These are phyloP conservation scores for Leccinum angustisporum DNA, from an alignment of 1,284 basidiomycete species.

Conservation along the genomic window DNA sequence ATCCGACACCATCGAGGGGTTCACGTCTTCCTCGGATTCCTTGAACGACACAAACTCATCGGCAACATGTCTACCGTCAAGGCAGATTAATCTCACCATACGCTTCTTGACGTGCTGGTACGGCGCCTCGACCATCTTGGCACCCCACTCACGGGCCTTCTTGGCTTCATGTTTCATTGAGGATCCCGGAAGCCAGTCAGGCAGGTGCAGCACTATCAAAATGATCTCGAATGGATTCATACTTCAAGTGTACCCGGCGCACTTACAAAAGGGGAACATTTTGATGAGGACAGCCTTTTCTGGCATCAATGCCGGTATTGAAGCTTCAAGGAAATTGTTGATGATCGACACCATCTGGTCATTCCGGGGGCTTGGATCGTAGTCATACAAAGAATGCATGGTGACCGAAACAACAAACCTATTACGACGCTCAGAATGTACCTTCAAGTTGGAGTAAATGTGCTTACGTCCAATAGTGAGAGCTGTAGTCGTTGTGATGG, in stretches of 20 bases:
- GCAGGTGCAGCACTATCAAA: constrained; percentile 19
- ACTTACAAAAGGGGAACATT: constrained; percentile 27
- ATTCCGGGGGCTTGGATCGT: constrained; percentile 25
- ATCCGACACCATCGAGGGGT: constrained; percentile 23
- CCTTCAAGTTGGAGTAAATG: neutral
- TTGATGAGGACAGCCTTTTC: constrained; percentile 20
- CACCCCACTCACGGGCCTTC: constrained; percentile 11
- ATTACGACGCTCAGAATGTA: neutral
- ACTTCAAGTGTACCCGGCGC: too few species aligned
- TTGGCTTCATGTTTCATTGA: constrained; percentile 17
- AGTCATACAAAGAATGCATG: constrained; percentile 25
- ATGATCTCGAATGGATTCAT: neutral
- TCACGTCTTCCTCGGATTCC: constrained; percentile 9
- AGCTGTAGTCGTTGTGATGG: constrained; percentile 5
- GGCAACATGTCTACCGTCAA: neutral
- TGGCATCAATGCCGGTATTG: constrained; percentile 2
- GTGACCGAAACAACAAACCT: constrained; percentile 21
- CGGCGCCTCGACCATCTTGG: constrained; percentile 18
- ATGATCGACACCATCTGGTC: constrained; percentile 24
- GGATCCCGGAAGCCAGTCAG: constrained; percentile 28
- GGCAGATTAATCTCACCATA: constrained; percentile 4
- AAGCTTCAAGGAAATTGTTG: constrained; percentile 18
- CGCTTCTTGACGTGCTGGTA: constrained; percentile 20
- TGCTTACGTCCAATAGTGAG: constrained; percentile 10
- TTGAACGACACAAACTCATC: neutral